Percentiles rank a stretch among this genome's conserved stretches.
Conservation (phyloP, 2,329 filamentous ascomycete genomes). For the Teratosphaeria gauchensis region DNA sequence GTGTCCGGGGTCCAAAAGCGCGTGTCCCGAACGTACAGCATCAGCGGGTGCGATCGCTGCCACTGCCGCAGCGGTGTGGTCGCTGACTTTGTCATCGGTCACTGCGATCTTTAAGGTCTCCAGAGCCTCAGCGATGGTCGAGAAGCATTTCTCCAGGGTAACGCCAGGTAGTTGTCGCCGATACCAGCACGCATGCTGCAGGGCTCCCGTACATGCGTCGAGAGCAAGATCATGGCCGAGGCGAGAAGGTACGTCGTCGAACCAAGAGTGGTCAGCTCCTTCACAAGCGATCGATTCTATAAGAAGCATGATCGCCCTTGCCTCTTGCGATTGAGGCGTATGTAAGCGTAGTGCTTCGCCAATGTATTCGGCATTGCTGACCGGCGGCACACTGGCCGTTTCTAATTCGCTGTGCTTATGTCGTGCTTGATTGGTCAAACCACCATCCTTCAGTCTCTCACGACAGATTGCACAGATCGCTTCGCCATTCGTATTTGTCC, state of each 20-base stretch:
- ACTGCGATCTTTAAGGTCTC: neutral
- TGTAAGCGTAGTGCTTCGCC: neutral
- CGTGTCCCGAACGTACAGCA: neutral
- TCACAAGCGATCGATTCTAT: neutral
- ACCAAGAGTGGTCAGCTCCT: neutral
- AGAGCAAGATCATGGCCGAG: neutral
- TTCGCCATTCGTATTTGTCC: neutral
- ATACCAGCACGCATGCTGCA: neutral
- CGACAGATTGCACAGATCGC: neutral
- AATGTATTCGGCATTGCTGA: neutral
- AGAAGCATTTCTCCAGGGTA: neutral
- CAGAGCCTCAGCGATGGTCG: neutral
- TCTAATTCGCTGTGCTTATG: neutral
- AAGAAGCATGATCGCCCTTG: neutral
- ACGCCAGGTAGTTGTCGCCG: neutral
- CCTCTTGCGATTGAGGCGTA: neutral
- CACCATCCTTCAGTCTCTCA: neutral
- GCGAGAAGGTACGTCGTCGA: neutral
- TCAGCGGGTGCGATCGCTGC: neutral
- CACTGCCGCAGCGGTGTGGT: neutral
- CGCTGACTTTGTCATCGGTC: neutral
- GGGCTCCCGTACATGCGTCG: neutral
- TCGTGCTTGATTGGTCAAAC: neutral
- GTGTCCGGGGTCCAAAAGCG: neutral
- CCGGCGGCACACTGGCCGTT: neutral